These are phyloP conservation scores for Pyrenula massariospora DNA, from an alignment of 495 filamentous ascomycete species.

Conservation along the genomic window DNA sequence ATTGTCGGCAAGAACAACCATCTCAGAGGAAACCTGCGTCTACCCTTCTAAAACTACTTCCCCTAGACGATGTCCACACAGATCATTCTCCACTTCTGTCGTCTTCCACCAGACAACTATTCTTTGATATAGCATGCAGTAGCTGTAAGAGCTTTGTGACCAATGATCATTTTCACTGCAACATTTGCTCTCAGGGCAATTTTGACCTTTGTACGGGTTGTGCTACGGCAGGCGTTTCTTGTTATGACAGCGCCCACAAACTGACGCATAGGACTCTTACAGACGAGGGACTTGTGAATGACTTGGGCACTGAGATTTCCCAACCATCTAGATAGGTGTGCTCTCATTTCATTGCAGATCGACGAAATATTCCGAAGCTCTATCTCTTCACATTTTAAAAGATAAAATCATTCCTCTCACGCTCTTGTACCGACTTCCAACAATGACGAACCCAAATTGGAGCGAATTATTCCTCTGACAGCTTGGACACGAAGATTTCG, in stretches of 20 bases:
- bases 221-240: conserved; percentile 29
- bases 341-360: no score
- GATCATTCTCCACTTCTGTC: no score
- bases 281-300: no score
- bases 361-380: no score
- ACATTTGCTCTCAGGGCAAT: conserved; percentile 82
- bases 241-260: neutral
- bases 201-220: conserved; percentile 86
- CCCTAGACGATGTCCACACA: neutral
- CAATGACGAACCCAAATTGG: no score
- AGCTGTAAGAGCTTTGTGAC: conserved; percentile 66
- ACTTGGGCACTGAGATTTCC: no score
- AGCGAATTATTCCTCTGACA: no score
- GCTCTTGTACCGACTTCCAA: no score
- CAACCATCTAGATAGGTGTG: no score
- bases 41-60: neutral
- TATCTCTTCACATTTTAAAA: no score
- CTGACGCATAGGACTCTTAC: neutral
- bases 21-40: neutral
- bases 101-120: neutral
- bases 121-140: conserved; percentile 54
- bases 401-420: no score
- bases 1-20: neutral
- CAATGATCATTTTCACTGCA: conserved; percentile 86
- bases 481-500: no score